Conservation (phyloP, 2,329 filamentous ascomycete species). For the Huntiella decipiens region DNA sequence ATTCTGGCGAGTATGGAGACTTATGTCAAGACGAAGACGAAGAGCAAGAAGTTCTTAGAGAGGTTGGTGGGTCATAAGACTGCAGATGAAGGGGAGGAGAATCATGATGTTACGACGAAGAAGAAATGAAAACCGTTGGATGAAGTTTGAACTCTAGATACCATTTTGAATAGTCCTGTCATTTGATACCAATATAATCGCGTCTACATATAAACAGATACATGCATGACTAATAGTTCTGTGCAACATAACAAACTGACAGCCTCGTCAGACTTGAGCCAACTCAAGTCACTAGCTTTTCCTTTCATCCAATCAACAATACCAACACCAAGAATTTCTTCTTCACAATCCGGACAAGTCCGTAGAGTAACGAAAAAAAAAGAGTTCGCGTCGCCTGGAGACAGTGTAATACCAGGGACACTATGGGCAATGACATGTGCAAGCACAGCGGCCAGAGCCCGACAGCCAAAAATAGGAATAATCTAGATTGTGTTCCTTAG, state of each 20-base stretch:
- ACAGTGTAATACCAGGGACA: slow-evolving; percentile 13
- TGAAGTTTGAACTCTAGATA: background rate
- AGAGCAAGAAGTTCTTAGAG: slow-evolving; percentile 35
- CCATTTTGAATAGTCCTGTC: background rate
- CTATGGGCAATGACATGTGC: slow-evolving; percentile 11
- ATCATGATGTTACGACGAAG: slow-evolving; percentile 1
- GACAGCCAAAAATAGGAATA: slow-evolving; percentile 49
- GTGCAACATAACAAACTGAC: too few relatives aligned
- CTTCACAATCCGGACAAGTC: slow-evolving; percentile 4
- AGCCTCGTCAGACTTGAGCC: too few relatives aligned
- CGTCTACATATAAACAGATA: too few relatives aligned
- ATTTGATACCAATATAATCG: too few relatives aligned
- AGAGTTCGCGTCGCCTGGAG: slow-evolving; percentile 13
- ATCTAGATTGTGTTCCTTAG: slow-evolving; percentile 57
- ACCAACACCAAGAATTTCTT: background rate
- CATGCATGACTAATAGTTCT: too few relatives aligned
- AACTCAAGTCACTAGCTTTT: background rate
- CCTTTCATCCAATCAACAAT: background rate
- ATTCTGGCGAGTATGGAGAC: slow-evolving; percentile 67
- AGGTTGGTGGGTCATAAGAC: slow-evolving; percentile 8
- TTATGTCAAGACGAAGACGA: slow-evolving; percentile 50
- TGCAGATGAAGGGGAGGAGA: background rate
- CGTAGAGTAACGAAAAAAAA: slow-evolving; percentile 6
- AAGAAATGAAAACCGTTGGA: background rate
- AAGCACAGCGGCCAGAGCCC: slow-evolving; percentile 12